phyloP scores from a whole-genome alignment of 2,329 filamentous ascomycete genomes.

The Calonectria fujianensis region DNA sequence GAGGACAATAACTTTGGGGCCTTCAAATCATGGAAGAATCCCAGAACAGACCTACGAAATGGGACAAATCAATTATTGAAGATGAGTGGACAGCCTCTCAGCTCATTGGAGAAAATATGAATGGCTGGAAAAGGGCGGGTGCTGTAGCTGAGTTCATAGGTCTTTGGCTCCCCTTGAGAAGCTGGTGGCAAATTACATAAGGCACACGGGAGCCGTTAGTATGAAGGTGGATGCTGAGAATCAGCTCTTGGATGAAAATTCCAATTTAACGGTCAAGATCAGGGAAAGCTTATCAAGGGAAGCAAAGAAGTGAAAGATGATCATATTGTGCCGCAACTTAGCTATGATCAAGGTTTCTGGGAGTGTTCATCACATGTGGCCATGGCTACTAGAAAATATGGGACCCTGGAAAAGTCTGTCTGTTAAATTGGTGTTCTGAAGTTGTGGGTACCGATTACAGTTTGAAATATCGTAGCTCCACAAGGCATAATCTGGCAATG shows the following conservation, averaged over 20 bases:
- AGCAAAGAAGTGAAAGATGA: not conserved
- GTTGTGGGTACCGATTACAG: too few species aligned
- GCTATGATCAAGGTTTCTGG: not conserved
- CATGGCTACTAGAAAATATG: constrained; percentile 4
- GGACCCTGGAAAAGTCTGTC: not conserved
- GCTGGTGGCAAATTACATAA: not conserved
- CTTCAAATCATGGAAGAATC: not conserved
- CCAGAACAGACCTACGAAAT: not conserved
- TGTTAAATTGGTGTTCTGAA: not conserved
- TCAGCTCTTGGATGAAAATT: not conserved
- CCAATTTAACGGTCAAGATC: not conserved
- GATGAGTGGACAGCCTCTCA: not conserved
- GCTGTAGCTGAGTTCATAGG: not conserved
- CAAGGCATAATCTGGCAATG: too few species aligned
- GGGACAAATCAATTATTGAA: not conserved
- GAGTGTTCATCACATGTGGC: not conserved
- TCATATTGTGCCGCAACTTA: not conserved
- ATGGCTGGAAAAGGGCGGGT: not conserved
- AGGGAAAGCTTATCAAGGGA: not conserved
- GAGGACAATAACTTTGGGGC: not conserved
- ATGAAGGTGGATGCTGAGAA: not conserved
- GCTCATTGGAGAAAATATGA: not conserved
- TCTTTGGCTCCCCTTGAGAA: not conserved
- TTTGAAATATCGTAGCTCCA: too few species aligned
- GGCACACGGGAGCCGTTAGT: not conserved